phyloP scores from a whole-genome alignment of 106 monocot genomes.

The Platanthera guangdongensis region DNA sequence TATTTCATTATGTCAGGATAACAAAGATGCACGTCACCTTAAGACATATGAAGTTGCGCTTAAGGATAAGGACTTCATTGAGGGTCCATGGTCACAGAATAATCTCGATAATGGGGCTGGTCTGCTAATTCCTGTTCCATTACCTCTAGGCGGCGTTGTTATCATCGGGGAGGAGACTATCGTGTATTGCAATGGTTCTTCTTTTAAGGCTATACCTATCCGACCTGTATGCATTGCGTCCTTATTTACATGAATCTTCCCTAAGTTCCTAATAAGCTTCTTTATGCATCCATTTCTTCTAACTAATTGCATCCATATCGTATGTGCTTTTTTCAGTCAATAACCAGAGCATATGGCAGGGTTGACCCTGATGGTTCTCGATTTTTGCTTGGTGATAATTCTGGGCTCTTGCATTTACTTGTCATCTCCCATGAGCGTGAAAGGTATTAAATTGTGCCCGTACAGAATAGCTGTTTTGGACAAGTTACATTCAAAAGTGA shows the following conservation, averaged over 20 bases:
- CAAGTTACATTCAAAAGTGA: neutral
- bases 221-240: constrained; percentile 41
- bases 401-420: constrained; percentile 83
- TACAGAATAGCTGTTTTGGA: neutral
- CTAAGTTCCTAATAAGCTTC: neutral
- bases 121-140: constrained; percentile 83
- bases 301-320: neutral
- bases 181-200: constrained; percentile 75
- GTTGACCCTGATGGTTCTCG: constrained; percentile 98
- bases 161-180: constrained; percentile 99
- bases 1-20: constrained; percentile 47
- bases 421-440: constrained; percentile 93
- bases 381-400: constrained; percentile 89
- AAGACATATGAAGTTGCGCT: constrained; percentile 98
- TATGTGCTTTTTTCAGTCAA: constrained; percentile 49
- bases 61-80: constrained; percentile 97
- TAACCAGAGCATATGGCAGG: constrained; percentile 94
- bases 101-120: constrained; percentile 98
- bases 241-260: neutral
- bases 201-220: constrained; percentile 89
- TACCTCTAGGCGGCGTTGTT: constrained; percentile 97
- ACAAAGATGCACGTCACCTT: constrained; percentile 97
- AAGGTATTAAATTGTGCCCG: constrained; percentile 26
- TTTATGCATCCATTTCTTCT: constrained; percentile 1
- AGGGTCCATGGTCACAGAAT: constrained; percentile 96